Percentiles rank a stretch among this genome's conserved stretches.
These are phyloP conservation scores for Austroboletus eburneus DNA, from an alignment of 768 basidiomycete species.

Conservation along the genomic window DNA sequence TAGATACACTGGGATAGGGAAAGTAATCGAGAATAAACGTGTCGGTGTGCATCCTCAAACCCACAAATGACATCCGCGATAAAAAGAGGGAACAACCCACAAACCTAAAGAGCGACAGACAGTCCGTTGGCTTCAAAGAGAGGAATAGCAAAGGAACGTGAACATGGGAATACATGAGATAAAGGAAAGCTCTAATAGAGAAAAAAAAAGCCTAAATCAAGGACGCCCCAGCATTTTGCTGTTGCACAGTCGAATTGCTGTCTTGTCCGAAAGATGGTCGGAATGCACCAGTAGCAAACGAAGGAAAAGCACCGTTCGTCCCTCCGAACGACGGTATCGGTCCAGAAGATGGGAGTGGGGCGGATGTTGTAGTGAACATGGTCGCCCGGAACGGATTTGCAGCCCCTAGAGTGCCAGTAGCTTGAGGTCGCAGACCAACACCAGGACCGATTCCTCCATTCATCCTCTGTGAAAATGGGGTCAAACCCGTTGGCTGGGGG, in stretches of 20 bases:
- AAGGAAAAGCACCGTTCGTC: slow-evolving; percentile 5
- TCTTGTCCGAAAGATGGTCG: slow-evolving; percentile 18
- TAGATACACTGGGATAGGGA: slow-evolving; percentile 17
- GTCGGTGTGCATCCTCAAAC: slow-evolving; percentile 4
- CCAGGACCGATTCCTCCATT: slow-evolving; percentile 35
- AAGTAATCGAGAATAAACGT: slow-evolving; percentile 3
- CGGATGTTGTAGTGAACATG: slow-evolving; percentile 42
- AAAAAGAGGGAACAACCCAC: neutral
- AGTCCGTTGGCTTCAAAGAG: neutral
- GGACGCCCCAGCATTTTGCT: slow-evolving; percentile 43
- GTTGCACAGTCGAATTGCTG: slow-evolving; percentile 28
- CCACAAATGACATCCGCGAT: neutral
- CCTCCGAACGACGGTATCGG: slow-evolving; percentile 26
- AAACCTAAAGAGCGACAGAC: slow-evolving; percentile 4
- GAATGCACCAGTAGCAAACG: slow-evolving; percentile 19
- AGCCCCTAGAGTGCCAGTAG: slow-evolving; percentile 47
- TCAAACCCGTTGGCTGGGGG: slow-evolving; percentile 32
- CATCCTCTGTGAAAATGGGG: slow-evolving; percentile 4
- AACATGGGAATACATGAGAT: neutral
- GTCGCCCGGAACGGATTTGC: slow-evolving; percentile 68
- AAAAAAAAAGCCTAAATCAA: slow-evolving; percentile 39
- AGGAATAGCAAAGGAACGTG: neutral
- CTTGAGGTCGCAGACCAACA: slow-evolving; percentile 51
- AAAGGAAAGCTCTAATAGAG: slow-evolving; percentile 9
- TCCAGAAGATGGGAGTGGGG: slow-evolving; percentile 18